Evolutionary conservation across 2,329 filamentous ascomycete species (phyloP).

Genomic region (Neocucurbitaria cava): DNA sequence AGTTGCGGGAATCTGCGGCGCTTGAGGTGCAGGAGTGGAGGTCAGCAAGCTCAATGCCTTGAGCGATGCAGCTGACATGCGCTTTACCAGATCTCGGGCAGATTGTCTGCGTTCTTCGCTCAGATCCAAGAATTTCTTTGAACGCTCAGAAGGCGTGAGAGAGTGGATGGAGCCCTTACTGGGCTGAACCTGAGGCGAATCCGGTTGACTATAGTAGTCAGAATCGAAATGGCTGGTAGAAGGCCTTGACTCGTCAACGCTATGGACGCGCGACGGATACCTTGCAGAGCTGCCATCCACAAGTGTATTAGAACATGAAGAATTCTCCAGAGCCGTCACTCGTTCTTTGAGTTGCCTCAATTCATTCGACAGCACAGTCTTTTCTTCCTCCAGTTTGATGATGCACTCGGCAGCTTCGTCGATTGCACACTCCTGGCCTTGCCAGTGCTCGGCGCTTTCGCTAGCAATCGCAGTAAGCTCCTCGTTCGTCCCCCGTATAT

Average conservation of each 20-base stretch:
- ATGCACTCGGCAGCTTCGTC: conserved; percentile 45
- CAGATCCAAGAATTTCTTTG: conserved; percentile 38
- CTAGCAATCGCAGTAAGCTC: conserved; percentile 36
- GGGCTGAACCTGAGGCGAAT: conserved; percentile 33
- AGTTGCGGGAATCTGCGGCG: conserved; percentile 28
- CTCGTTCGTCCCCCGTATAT: conserved; percentile 24
- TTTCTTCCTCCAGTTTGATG: conserved; percentile 37
- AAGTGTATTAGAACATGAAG: conserved; percentile 14
- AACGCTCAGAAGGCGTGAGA: conserved; percentile 32
- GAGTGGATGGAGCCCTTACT: conserved; percentile 28
- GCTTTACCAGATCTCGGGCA: conserved; percentile 38
- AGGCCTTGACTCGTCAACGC: conserved; percentile 44
- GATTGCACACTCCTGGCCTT: conserved; percentile 34
- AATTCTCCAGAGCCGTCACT: conserved; percentile 20
- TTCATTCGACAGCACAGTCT: conserved; percentile 29
- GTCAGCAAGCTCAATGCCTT: conserved; percentile 19
- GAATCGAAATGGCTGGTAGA: conserved; percentile 47
- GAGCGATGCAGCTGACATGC: conserved; percentile 40
- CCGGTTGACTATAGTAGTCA: conserved; percentile 48
- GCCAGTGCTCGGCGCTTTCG: conserved; percentile 34
- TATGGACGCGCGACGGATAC: conserved; percentile 35
- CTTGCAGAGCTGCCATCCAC: conserved; percentile 19
- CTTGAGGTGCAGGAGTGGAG: conserved; percentile 19
- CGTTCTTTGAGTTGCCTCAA: conserved; percentile 30
- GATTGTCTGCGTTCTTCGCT: conserved; percentile 33